phyloP scores from a whole-genome alignment of 768 basidiomycete species.

The Mycena metata region DNA sequence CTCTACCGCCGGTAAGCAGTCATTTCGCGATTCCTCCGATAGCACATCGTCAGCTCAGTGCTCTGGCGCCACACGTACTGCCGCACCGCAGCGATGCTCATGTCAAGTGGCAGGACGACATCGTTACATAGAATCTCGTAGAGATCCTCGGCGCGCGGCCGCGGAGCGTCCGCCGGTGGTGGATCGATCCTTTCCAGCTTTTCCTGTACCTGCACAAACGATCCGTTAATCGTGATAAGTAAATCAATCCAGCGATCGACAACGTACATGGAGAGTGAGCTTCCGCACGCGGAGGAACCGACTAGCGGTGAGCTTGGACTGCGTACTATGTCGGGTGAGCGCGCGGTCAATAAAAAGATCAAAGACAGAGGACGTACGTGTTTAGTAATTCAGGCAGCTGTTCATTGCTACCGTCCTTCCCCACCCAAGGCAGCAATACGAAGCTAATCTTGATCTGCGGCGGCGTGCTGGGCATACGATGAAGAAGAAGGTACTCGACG shows the following conservation, averaged over 20 bases:
- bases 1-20: constrained; percentile 21
- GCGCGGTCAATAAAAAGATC: constrained; percentile 6
- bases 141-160: constrained; percentile 69
- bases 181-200: constrained; percentile 75
- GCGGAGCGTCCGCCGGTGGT: constrained; percentile 46
- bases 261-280: constrained; percentile 81
- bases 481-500: constrained; percentile 85
- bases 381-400: constrained; percentile 86
- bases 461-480: constrained; percentile 66
- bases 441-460: constrained; percentile 86
- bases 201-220: constrained; percentile 76
- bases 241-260: neutral
- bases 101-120: constrained; percentile 82
- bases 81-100: constrained; percentile 92
- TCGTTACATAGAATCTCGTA: constrained; percentile 94
- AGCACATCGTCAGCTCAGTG: constrained; percentile 81
- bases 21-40: constrained; percentile 62
- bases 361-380: constrained; percentile 65
- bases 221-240: neutral
- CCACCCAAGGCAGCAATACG: constrained; percentile 83
- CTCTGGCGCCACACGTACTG: constrained; percentile 90
- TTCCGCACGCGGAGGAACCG: constrained; percentile 89
- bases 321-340: constrained; percentile 58
- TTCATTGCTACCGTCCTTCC: constrained; percentile 68
- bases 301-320: constrained; percentile 91